These are phyloP conservation scores for Musa balbisiana DNA, from an alignment of 202 grass and related monocot genomes.

Conservation along the genomic window DNA sequence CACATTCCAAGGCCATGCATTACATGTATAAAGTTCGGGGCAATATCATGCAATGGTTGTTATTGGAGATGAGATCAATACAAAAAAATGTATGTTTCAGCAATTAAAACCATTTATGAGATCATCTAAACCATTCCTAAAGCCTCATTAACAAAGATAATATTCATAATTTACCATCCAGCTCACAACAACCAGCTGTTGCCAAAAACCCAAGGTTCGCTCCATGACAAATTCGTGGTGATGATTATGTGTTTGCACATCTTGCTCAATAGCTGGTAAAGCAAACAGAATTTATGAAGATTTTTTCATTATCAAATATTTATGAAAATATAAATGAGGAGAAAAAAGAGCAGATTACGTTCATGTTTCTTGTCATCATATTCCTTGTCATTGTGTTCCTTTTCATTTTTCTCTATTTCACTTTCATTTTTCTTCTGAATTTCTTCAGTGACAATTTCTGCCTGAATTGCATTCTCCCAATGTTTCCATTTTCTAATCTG, in stretches of 20 bases:
- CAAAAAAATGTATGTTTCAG: too few relatives aligned
- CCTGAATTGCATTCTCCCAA: slow-evolving; percentile 60
- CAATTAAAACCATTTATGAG: not conserved
- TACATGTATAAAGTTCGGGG: too few relatives aligned
- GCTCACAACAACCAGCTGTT: slow-evolving; percentile 52
- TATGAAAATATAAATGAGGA: not conserved
- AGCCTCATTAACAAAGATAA: not conserved
- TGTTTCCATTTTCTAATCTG: slow-evolving; percentile 76
- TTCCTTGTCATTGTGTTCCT: too few relatives aligned
- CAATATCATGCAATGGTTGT: too few relatives aligned
- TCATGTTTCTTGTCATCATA: not conserved
- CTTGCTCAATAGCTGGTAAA: not conserved
- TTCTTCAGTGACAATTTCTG: slow-evolving; percentile 25
- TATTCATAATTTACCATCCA: slow-evolving; percentile 61
- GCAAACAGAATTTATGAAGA: slow-evolving; percentile 11
- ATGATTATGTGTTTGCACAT: slow-evolving; percentile 1
- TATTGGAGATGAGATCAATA: too few relatives aligned
- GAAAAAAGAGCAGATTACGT: not conserved
- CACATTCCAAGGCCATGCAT: too few relatives aligned
- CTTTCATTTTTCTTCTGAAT: not conserved
- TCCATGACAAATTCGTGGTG: slow-evolving; percentile 38
- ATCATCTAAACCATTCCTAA: not conserved
- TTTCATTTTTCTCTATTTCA: too few relatives aligned
- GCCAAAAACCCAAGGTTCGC: slow-evolving; percentile 46
- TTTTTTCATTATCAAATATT: slow-evolving; percentile 14